Evolutionary conservation across 768 basidiomycete species (phyloP).

Genomic region (Psilocybe sp.): DNA sequence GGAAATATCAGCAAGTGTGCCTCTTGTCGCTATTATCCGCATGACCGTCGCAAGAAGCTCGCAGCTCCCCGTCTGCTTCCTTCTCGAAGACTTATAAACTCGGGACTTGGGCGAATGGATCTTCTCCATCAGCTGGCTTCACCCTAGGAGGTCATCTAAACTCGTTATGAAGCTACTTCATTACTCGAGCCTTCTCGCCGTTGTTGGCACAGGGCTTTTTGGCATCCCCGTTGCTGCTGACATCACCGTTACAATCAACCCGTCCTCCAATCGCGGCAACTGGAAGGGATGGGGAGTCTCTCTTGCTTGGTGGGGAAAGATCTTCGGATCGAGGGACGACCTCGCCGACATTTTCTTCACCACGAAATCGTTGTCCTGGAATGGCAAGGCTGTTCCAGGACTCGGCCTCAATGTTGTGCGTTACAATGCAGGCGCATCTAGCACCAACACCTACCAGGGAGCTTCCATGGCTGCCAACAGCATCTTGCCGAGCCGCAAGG

Average conservation of each 20-base stretch:
- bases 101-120: too few relatives aligned
- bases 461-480: constrained; percentile 11
- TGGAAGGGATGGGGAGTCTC: constrained; percentile 18
- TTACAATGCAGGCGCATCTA: constrained; percentile 14
- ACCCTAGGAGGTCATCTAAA: too few relatives aligned
- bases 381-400: constrained; percentile 9
- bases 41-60: too few relatives aligned
- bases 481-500: constrained; percentile 11
- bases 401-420: constrained; percentile 15
- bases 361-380: constrained; percentile 5
- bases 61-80: too few relatives aligned
- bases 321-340: constrained; percentile 12
- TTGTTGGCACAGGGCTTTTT: constrained; percentile 1
- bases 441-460: constrained; percentile 13
- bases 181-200: constrained; percentile 1
- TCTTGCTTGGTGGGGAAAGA: constrained; percentile 17
- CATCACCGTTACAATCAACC: constrained; percentile 10
- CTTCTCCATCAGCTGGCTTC: too few relatives aligned
- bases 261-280: constrained; percentile 12
- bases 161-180: neutral
- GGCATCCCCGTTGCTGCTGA: constrained; percentile 7
- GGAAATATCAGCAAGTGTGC: too few relatives aligned
- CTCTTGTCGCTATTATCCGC: too few relatives aligned
- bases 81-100: too few relatives aligned
- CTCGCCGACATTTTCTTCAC: constrained; percentile 16